Evolutionary conservation across 306 rosid species (phyloP).

Genomic region (Quercus berberidifolia): DNA sequence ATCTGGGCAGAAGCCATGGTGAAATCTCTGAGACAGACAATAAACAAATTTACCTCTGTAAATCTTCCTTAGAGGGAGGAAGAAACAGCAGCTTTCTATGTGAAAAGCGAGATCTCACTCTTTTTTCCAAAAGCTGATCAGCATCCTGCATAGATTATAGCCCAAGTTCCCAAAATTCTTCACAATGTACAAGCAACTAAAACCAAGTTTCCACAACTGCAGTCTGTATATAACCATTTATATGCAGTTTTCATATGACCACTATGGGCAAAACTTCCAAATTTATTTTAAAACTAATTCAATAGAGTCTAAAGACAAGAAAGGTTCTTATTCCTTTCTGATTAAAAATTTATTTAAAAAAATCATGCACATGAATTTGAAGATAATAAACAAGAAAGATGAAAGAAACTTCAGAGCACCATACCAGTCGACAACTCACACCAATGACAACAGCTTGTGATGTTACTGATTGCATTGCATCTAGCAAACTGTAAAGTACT

Average conservation of each 20-base stretch:
- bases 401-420: constrained; percentile 30
- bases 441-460: constrained; percentile 94
- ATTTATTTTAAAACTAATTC: neutral
- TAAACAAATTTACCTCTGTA: constrained; percentile 42
- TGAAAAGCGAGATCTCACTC: constrained; percentile 94
- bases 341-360: neutral
- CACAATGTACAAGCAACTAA: constrained; percentile 9
- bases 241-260: neutral
- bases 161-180: constrained; percentile 8
- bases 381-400: constrained; percentile 8
- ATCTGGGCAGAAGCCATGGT: constrained; percentile 4
- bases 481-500: constrained; percentile 83
- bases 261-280: neutral
- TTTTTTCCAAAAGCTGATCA: constrained; percentile 88
- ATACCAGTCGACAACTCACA: constrained; percentile 81
- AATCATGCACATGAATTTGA: constrained; percentile 2
- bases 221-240: neutral
- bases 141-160: constrained; percentile 66
- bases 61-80: constrained; percentile 69
- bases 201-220: no score
- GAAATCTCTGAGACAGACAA: constrained; percentile 10
- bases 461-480: constrained; percentile 87
- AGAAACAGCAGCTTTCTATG: constrained; percentile 82
- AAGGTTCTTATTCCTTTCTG: neutral
- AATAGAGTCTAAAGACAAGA: neutral